Conservation (phyloP, 768 basidiomycete species). For the Rhizopogon vesiculosus region DNA sequence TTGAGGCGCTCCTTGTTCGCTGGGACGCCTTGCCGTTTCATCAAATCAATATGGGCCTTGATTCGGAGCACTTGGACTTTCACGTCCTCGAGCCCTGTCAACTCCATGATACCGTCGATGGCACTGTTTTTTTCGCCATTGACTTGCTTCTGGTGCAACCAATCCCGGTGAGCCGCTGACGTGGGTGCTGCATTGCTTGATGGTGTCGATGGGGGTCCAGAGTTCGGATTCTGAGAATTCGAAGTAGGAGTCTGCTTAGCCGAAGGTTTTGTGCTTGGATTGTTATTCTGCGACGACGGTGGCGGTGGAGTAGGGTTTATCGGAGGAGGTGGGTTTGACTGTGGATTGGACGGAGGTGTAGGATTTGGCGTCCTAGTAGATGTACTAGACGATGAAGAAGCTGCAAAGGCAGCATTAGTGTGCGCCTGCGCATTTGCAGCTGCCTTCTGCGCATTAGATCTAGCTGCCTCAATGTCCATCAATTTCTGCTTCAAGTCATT, state of each 20-base stretch:
- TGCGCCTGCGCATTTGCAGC: slow-evolving; percentile 5
- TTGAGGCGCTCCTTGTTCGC: slow-evolving; percentile 57
- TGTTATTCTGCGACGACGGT: background rate
- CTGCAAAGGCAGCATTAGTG: background rate
- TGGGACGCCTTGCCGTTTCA: slow-evolving; percentile 47
- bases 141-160: slow-evolving; percentile 53
- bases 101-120: slow-evolving; percentile 65
- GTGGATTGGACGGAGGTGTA: background rate
- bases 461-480: slow-evolving; percentile 38
- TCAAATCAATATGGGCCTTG: slow-evolving; percentile 52
- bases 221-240: background rate
- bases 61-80: slow-evolving; percentile 56
- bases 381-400: background rate
- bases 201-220: background rate
- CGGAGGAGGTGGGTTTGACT: slow-evolving; percentile 2
- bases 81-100: slow-evolving; percentile 67
- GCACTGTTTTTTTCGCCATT: slow-evolving; percentile 47
- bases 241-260: background rate
- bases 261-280: background rate
- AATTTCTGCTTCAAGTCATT: slow-evolving; percentile 37
- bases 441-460: slow-evolving; percentile 8
- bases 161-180: slow-evolving; percentile 41
- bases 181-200: background rate
- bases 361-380: background rate
- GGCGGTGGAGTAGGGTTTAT: background rate